phyloP scores from a whole-genome alignment of 2,329 filamentous ascomycete genomes.

The Fusarium goolgardi region DNA sequence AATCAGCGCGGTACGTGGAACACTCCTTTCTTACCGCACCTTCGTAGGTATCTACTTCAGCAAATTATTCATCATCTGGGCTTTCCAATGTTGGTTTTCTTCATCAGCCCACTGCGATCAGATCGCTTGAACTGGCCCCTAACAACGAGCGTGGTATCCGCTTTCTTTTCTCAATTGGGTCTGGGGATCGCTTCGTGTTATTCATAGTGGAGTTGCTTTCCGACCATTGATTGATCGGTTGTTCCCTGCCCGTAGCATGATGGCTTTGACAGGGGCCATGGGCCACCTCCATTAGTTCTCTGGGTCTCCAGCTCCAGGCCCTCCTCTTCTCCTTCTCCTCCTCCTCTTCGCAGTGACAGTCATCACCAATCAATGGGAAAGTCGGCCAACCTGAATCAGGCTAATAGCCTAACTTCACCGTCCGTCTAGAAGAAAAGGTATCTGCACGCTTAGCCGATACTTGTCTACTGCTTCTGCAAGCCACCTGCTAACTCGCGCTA shows the following conservation, averaged over 20 bases:
- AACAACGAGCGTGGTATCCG: neutral
- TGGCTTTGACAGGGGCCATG: conserved; percentile 30
- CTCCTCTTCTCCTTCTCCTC: neutral
- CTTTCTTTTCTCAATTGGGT: conserved; percentile 23
- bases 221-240: neutral
- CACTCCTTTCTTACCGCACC: conserved; percentile 17
- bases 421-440: conserved; percentile 39
- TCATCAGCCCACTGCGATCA: conserved; percentile 13
- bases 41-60: neutral
- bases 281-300: neutral
- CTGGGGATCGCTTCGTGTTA: conserved; percentile 27
- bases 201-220: conserved; percentile 6
- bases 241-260: conserved; percentile 1
- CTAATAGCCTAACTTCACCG: conserved; percentile 40
- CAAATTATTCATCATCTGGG: neutral
- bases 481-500: conserved; percentile 9
- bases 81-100: neutral
- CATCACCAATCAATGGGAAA: conserved; percentile 20
- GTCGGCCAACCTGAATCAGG: conserved; percentile 47
- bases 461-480: conserved; percentile 6
- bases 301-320: neutral
- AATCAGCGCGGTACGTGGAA: conserved; percentile 38
- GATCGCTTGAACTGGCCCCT: conserved; percentile 16
- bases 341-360: conserved; percentile 9
- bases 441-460: conserved; percentile 31